Evolutionary conservation across 176 grass and related monocot species (phyloP).

Genomic region (Cenchrus americanus): DNA sequence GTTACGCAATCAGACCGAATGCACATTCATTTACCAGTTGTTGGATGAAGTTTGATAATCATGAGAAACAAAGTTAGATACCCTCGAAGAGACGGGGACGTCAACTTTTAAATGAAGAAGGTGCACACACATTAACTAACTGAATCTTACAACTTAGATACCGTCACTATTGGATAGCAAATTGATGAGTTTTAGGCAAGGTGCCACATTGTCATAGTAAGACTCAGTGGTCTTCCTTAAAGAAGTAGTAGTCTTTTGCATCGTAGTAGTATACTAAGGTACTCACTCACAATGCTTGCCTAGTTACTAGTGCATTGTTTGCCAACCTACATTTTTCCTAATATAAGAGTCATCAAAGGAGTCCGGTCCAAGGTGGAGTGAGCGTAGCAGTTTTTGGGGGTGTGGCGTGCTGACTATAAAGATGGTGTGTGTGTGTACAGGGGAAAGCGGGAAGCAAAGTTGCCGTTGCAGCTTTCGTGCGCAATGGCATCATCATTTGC

Average conservation of each 20-base stretch:
- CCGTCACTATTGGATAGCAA: too few species aligned
- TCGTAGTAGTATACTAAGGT: background rate
- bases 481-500: conserved; percentile 8
- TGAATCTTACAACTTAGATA: background rate
- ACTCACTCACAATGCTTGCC: background rate
- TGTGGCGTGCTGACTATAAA: conserved; percentile 16
- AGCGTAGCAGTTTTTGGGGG: background rate
- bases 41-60: background rate
- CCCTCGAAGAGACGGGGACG: background rate
- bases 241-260: background rate
- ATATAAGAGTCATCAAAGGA: background rate
- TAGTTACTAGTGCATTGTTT: background rate
- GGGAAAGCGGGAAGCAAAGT: conserved; percentile 47
- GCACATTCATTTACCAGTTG: background rate
- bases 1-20: background rate
- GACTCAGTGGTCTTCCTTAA: background rate
- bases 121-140: background rate
- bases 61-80: conserved; percentile 1
- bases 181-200: background rate
- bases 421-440: background rate
- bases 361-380: background rate
- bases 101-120: background rate
- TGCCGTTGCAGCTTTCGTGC: conserved; percentile 34
- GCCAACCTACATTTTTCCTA: background rate
- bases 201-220: background rate